phyloP scores from a whole-genome alignment of 768 basidiomycete species.

The Xerocomus brunneocitrinus region DNA sequence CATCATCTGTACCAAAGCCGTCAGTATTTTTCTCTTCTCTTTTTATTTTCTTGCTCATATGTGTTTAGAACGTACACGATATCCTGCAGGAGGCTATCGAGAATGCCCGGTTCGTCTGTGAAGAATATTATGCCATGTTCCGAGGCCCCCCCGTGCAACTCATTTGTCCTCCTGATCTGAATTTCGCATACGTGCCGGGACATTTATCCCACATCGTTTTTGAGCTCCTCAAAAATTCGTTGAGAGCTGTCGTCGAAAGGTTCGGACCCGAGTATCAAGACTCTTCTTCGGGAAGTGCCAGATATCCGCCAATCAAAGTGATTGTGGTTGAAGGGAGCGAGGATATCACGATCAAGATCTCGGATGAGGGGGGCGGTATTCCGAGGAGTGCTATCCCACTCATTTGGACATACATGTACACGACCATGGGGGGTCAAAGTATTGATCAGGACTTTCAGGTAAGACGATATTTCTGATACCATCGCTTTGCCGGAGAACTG shows the following conservation, averaged over 20 bases:
- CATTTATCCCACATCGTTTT: conserved; percentile 97
- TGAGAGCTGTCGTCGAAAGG: conserved; percentile 93
- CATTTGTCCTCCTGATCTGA: conserved; percentile 82
- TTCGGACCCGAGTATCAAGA: conserved; percentile 80
- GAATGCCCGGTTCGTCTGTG: conserved; percentile 91
- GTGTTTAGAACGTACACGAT: conserved; percentile 81
- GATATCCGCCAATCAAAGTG: conserved; percentile 25
- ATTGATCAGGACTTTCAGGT: conserved; percentile 68
- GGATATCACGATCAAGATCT: conserved; percentile 98
- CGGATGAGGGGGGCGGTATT: conserved; percentile 93
- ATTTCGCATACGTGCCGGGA: conserved; percentile 93
- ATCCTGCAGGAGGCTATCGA: conserved; percentile 99
- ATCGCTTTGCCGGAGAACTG: not conserved
- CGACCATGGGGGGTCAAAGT: conserved; percentile 69
- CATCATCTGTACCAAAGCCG: conserved; percentile 92
- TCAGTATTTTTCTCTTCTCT: conserved; percentile 34
- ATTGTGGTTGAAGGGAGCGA: conserved; percentile 96
- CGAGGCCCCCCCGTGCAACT: conserved; percentile 94
- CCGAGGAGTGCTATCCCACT: conserved; percentile 80
- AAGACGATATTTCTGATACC: not conserved
- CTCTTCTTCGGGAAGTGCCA: conserved; percentile 6
- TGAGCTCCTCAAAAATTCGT: conserved; percentile 95
- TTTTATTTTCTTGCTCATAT: not conserved
- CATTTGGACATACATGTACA: conserved; percentile 99
- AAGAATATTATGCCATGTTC: conserved; percentile 96